Conservation (phyloP, 768 basidiomycete genomes). For the Vishniacozyma victoriae region DNA sequence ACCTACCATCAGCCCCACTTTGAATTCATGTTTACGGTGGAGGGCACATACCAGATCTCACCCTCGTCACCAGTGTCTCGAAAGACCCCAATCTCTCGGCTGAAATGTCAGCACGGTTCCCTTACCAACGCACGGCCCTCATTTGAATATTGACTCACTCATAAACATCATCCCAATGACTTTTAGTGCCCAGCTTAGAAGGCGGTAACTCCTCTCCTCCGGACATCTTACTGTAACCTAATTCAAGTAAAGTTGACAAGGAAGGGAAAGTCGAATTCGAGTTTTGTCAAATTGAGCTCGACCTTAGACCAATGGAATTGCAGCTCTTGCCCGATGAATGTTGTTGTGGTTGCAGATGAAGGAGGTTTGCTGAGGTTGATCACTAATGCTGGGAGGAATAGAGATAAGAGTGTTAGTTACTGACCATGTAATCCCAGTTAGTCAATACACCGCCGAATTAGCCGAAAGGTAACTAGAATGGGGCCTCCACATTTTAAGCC, state of each 20-base stretch:
- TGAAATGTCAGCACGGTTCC: constrained; percentile 3
- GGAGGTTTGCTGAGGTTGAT: too few species aligned
- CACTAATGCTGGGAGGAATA: too few species aligned
- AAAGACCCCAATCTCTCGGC: constrained; percentile 47
- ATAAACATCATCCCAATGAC: constrained; percentile 47
- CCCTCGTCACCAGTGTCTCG: constrained; percentile 50
- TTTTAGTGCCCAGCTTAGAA: constrained; percentile 46
- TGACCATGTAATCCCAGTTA: too few species aligned
- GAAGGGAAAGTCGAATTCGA: too few species aligned
- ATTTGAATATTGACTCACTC: constrained; percentile 20
- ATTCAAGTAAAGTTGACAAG: background rate
- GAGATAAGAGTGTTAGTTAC: too few species aligned
- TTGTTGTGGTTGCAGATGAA: too few species aligned
- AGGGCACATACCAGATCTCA: constrained; percentile 47
- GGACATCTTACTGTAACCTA: background rate
- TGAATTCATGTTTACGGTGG: background rate
- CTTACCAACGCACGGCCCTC: background rate
- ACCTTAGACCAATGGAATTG: too few species aligned
- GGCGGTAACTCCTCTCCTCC: constrained; percentile 44
- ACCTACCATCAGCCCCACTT: constrained; percentile 32
- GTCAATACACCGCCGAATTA: too few species aligned
- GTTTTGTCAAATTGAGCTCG: too few species aligned
- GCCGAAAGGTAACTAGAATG: too few species aligned
- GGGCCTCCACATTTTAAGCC: too few species aligned
- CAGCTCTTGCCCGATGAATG: too few species aligned